Conservation (phyloP, 2,329 filamentous ascomycete genomes). For the Pseudopyrenochaeta lycopersici region DNA sequence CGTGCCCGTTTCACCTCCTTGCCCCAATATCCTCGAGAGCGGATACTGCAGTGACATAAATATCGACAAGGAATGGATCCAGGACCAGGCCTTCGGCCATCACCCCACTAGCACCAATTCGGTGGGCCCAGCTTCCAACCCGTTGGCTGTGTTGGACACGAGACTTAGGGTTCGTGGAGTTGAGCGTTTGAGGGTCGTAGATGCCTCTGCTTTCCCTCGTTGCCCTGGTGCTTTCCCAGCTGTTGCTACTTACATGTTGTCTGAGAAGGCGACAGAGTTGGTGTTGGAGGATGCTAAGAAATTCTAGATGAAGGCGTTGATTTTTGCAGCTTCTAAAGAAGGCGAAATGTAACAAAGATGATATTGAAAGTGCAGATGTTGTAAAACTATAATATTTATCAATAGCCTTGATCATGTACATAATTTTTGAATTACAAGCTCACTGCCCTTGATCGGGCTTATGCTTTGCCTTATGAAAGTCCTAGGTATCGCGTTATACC, state of each 20-base stretch:
- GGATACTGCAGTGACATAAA: slow-evolving; percentile 25
- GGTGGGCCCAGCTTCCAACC: slow-evolving; percentile 37
- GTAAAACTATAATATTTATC: no score
- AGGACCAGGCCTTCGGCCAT: slow-evolving; percentile 31
- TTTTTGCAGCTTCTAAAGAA: not conserved
- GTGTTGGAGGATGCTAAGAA: slow-evolving; percentile 24
- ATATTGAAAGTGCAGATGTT: no score
- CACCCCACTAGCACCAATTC: slow-evolving; percentile 25
- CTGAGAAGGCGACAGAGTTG: slow-evolving; percentile 27
- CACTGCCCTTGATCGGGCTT: no score
- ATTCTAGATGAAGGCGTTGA: not conserved
- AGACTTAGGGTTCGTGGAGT: slow-evolving; percentile 55
- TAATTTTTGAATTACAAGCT: no score
- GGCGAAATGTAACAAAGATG: no score
- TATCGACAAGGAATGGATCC: slow-evolving; percentile 26
- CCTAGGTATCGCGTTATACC: no score
- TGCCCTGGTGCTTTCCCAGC: slow-evolving; percentile 62
- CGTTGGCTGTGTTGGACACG: slow-evolving; percentile 45
- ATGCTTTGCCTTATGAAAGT: no score
- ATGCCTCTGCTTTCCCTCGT: slow-evolving; percentile 34
- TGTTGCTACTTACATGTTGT: slow-evolving; percentile 56
- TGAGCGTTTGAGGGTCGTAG: slow-evolving; percentile 57
- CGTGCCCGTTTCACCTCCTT: slow-evolving; percentile 49
- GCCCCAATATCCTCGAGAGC: slow-evolving; percentile 44
- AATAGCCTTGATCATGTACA: no score